phyloP scores from a whole-genome alignment of 2,329 filamentous ascomycete genomes.

The Ramularia endophylla region DNA sequence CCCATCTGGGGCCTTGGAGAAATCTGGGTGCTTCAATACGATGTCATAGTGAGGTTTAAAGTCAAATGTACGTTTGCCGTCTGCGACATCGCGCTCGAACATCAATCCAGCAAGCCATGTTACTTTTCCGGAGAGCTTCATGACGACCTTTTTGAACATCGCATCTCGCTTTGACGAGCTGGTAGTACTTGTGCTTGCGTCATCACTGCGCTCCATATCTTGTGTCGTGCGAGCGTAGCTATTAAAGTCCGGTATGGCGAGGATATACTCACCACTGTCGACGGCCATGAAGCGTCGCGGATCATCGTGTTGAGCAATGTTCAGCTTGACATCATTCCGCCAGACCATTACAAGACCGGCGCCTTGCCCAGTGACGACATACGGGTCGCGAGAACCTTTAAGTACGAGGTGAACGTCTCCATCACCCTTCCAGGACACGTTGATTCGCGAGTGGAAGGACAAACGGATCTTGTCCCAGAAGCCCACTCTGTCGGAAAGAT shows the following conservation, averaged over 20 bases:
- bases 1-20: slow-evolving; percentile 53
- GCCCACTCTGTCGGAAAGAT: slow-evolving; percentile 86
- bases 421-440: slow-evolving; percentile 87
- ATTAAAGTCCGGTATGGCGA: slow-evolving; percentile 91
- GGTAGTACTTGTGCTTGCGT: slow-evolving; percentile 54
- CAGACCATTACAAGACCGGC: slow-evolving; percentile 98
- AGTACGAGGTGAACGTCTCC: slow-evolving; percentile 91
- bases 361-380: slow-evolving; percentile 84
- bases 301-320: slow-evolving; percentile 76
- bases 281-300: slow-evolving; percentile 93
- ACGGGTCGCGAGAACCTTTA: slow-evolving; percentile 85
- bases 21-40: slow-evolving; percentile 72
- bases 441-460: slow-evolving; percentile 86
- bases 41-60: slow-evolving; percentile 93
- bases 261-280: slow-evolving; percentile 88
- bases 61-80: slow-evolving; percentile 70
- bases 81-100: slow-evolving; percentile 76
- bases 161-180: slow-evolving; percentile 66
- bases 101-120: slow-evolving; percentile 87
- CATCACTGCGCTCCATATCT: slow-evolving; percentile 43
- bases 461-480: slow-evolving; percentile 99
- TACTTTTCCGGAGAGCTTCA: slow-evolving; percentile 97
- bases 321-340: slow-evolving; percentile 88
- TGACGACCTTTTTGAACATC: slow-evolving; percentile 96
- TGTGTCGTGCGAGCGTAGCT: slow-evolving; percentile 68